These are phyloP conservation scores for Plasmodium malariae DNA, from an alignment of 169 alveolate species.

Conservation along the genomic window DNA sequence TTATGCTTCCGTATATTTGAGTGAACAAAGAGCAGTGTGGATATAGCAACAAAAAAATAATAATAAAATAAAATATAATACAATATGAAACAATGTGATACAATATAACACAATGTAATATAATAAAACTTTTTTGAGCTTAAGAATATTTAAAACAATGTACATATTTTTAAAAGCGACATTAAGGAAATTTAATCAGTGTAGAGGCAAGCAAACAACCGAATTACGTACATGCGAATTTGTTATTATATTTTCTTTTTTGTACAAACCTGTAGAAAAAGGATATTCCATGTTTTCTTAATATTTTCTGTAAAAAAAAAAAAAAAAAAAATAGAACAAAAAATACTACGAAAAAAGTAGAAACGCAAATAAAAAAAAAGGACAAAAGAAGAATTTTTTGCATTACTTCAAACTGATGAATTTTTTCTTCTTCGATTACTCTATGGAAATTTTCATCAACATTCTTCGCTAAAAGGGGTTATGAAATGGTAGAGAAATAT, in stretches of 20 bases:
- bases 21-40: too few species aligned
- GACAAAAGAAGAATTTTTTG: neutral
- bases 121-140: too few species aligned
- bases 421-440: slow-evolving; percentile 47
- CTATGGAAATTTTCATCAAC: slow-evolving; percentile 63
- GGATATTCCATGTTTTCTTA: slow-evolving; percentile 59
- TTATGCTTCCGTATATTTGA: too few species aligned
- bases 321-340: neutral
- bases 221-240: neutral
- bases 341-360: too few species aligned
- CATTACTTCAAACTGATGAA: slow-evolving; percentile 59
- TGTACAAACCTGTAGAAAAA: slow-evolving; percentile 63
- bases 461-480: slow-evolving; percentile 35
- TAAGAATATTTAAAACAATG: too few species aligned
- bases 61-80: too few species aligned
- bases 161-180: too few species aligned
- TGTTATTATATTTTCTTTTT: neutral
- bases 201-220: too few species aligned
- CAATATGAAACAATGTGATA: too few species aligned
- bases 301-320: slow-evolving; percentile 43
- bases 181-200: slow-evolving; percentile 51
- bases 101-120: too few species aligned
- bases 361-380: neutral
- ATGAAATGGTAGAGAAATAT: neutral
- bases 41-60: too few species aligned